A percentile compares a stretch with the other conserved stretches of the same genome.
phyloP scores from a whole-genome alignment of 2,329 filamentous ascomycete genomes.

The Hymenoscyphus albidus region DNA sequence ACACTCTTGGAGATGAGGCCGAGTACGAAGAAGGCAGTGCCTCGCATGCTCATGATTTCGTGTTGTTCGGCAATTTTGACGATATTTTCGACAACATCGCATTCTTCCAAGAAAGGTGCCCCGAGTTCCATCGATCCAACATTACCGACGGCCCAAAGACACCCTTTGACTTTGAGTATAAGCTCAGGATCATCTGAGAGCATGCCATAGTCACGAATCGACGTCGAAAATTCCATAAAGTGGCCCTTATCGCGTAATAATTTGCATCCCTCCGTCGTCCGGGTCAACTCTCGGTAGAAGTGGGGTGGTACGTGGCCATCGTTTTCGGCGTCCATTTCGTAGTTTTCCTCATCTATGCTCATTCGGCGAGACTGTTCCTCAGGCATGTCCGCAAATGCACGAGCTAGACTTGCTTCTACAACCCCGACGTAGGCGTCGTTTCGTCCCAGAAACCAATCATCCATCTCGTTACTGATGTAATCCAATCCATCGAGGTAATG shows the following conservation, averaged over 20 bases:
- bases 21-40: conserved; percentile 94
- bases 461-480: conserved; percentile 99
- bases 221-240: conserved; percentile 87
- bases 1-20: conserved; percentile 88
- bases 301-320: conserved; percentile 73
- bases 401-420: conserved; percentile 91
- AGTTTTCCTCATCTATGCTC: conserved; percentile 39
- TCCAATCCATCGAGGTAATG: conserved; percentile 95
- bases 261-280: conserved; percentile 88
- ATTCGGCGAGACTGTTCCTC: conserved; percentile 37
- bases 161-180: conserved; percentile 92
- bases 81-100: conserved; percentile 82
- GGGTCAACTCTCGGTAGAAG: conserved; percentile 92
- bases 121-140: conserved; percentile 98
- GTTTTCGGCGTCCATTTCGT: conserved; percentile 43
- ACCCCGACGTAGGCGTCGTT: conserved; percentile 95
- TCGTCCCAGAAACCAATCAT: conserved; percentile 96
- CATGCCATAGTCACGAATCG: conserved; percentile 82
- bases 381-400: conserved; percentile 61
- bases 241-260: conserved; percentile 89
- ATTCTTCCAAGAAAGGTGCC: conserved; percentile 86
- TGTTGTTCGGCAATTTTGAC: conserved; percentile 84
- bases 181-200: conserved; percentile 80
- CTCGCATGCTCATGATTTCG: conserved; percentile 86
- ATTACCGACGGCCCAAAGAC: conserved; percentile 95